phyloP scores from a whole-genome alignment of 2,329 filamentous ascomycete genomes.

The Helotiales sp. region DNA sequence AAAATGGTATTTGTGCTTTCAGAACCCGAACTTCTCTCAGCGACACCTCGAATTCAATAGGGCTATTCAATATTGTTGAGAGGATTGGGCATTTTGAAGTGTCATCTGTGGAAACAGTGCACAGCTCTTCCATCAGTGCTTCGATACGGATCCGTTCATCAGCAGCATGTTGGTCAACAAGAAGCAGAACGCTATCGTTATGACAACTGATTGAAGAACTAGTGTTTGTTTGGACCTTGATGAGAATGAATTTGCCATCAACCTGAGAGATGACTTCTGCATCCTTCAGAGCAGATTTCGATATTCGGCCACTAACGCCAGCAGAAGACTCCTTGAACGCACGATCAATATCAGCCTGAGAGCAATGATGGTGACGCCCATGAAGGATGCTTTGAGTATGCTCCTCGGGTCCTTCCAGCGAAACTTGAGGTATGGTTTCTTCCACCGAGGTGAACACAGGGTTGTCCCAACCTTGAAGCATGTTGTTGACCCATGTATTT shows the following conservation, averaged over 20 bases:
- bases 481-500: conserved; percentile 56
- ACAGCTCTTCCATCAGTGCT: conserved; percentile 61
- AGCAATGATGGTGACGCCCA: conserved; percentile 27
- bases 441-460: conserved; percentile 65
- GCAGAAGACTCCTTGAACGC: conserved; percentile 27
- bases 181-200: conserved; percentile 53
- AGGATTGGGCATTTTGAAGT: conserved; percentile 25
- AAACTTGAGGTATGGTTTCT: conserved; percentile 44
- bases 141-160: conserved; percentile 88
- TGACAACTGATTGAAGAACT: neutral
- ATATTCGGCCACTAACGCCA: conserved; percentile 50
- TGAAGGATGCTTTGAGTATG: conserved; percentile 24
- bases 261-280: conserved; percentile 78
- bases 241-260: conserved; percentile 85
- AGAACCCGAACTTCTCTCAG: conserved; percentile 61
- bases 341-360: conserved; percentile 32
- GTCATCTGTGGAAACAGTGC: conserved; percentile 30
- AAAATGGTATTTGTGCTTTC: conserved; percentile 50
- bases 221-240: conserved; percentile 41
- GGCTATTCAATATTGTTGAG: conserved; percentile 46
- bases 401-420: conserved; percentile 33
- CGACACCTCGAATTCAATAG: conserved; percentile 66
- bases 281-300: conserved; percentile 56
- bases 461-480: conserved; percentile 71
- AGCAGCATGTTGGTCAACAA: conserved; percentile 92